Conservation (phyloP, 83 land plant species). For the Diphasiastrum complanatum region DNA sequence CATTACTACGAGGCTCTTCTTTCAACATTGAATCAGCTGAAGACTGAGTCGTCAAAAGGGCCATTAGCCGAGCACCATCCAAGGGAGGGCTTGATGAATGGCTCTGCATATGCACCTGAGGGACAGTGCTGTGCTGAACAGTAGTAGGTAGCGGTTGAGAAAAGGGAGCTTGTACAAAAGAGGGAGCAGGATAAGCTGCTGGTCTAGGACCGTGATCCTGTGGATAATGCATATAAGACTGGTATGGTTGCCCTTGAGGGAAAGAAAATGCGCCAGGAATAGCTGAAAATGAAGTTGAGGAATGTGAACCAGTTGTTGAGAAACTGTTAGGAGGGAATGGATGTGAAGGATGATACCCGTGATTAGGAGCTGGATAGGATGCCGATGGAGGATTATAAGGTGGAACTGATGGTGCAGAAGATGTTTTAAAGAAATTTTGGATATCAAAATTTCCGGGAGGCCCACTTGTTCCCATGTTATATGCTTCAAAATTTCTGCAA, state of each 20-base stretch:
- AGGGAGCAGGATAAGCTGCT: slow-evolving; percentile 21
- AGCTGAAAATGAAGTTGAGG: slow-evolving; percentile 13
- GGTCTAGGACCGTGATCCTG: slow-evolving; percentile 27
- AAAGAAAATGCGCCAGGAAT: slow-evolving; percentile 11
- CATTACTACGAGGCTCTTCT: slow-evolving; percentile 10
- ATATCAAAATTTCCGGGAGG: slow-evolving; percentile 19
- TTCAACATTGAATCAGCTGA: slow-evolving; percentile 9
- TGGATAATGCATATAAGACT: slow-evolving; percentile 32
- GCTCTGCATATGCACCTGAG: slow-evolving; percentile 14
- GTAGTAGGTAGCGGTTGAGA: background rate
- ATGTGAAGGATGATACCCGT: slow-evolving; percentile 4
- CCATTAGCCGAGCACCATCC: slow-evolving; percentile 45
- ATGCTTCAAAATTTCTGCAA: no score
- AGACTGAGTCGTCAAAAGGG: slow-evolving; percentile 33
- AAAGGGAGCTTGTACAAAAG: slow-evolving; percentile 14
- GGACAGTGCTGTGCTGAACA: slow-evolving; percentile 6
- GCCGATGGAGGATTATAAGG: background rate
- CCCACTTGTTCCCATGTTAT: slow-evolving; percentile 14
- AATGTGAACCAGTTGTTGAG: slow-evolving; percentile 8
- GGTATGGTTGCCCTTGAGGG: slow-evolving; percentile 8
- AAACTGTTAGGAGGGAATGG: slow-evolving; percentile 18
- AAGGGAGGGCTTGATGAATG: slow-evolving; percentile 35
- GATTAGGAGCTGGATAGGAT: background rate
- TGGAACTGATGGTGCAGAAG: slow-evolving; percentile 4
- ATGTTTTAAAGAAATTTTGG: slow-evolving; percentile 20